A percentile compares a stretch with the other conserved stretches of the same genome.
These are phyloP conservation scores for Bisporella sp. DNA, from an alignment of 2,329 filamentous ascomycete species.

Conservation along the genomic window DNA sequence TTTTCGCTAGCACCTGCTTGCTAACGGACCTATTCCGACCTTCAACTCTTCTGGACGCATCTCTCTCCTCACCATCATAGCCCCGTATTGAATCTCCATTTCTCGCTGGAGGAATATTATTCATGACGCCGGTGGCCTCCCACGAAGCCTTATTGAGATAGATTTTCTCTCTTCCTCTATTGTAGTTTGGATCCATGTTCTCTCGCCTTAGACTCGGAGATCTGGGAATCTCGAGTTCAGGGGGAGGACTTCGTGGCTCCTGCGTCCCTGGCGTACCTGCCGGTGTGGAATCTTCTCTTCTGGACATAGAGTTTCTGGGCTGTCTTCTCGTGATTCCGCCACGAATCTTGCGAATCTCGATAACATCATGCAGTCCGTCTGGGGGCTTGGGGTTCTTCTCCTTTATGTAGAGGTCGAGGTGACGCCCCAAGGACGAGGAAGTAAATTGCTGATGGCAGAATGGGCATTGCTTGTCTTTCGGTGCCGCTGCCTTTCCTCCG, in stretches of 20 bases:
- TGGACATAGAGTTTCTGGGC: slow-evolving; percentile 53
- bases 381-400: slow-evolving; percentile 83
- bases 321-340: slow-evolving; percentile 83
- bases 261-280: slow-evolving; percentile 40
- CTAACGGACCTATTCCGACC: slow-evolving; percentile 34
- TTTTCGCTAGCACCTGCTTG: slow-evolving; percentile 41
- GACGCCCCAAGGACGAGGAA: slow-evolving; percentile 85
- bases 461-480: slow-evolving; percentile 80
- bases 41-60: slow-evolving; percentile 24
- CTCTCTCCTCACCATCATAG: slow-evolving; percentile 28
- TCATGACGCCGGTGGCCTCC: slow-evolving; percentile 74
- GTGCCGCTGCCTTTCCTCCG: slow-evolving; percentile 19
- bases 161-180: slow-evolving; percentile 28
- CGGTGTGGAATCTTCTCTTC: slow-evolving; percentile 53
- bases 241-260: slow-evolving; percentile 27
- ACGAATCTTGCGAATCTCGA: slow-evolving; percentile 77
- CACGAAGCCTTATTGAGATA: slow-evolving; percentile 48
- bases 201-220: slow-evolving; percentile 30
- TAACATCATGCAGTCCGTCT: slow-evolving; percentile 85
- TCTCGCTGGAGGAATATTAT: slow-evolving; percentile 54
- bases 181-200: slow-evolving; percentile 27
- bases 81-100: slow-evolving; percentile 36
- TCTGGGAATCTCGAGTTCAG: slow-evolving; percentile 27
- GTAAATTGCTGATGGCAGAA: slow-evolving; percentile 89
- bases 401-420: slow-evolving; percentile 90